Base-by-base conservation (phyloP, 352 stramenopile genomes). In the Globisporangium polare region DNA sequence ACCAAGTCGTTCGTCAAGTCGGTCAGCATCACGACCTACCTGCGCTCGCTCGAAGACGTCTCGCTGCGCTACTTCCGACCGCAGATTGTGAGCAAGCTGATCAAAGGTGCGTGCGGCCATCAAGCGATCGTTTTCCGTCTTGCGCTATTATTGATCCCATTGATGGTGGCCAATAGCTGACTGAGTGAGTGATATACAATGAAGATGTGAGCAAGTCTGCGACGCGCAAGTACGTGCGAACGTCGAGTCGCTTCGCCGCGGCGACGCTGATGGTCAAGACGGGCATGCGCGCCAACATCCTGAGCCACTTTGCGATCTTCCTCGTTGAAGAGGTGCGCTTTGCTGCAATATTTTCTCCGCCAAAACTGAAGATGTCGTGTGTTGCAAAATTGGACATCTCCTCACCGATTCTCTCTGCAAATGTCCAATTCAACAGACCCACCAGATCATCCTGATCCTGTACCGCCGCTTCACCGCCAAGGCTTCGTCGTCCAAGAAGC, bases 251-350 rank as follows among this genome's bases (percentile, higher is more conserved):
- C 27, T 52, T 85, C 24, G 61, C 72, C 20, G 70, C 80, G 1
- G 80, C 74, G 2, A 60, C 74, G 27, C 63, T 89, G 24, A 91
- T 94, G 73, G 39, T 92, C 58, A 87, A 90, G 68, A 94, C 85
- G 5, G 83, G 83, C 39, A 90, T 92, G 78, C 80, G 81, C 18
- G 78, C 77, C 49, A 90, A 86, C 55, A 62, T 92, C 27, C 67
- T 94, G 43, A 74, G 78, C 59, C 84, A 92, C 58, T 61, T 92
- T 33, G 85, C 85, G 12, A 89, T 92, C 65, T 94, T 94, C 70
- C 58, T 94, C 18, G 77, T 94, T 42, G 85, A 94, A 68, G 85
- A 94, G 78, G 83, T 92, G 45, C 15, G 67, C 33, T 43, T n/a
- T 43, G 15, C 15, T n/a, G 15, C 37, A 43, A n/a, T 4, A n/a